Evolutionary conservation across 164 flowering plant genomes (phyloP), one percentile per base, ranked within the genome.

Genomic region (Berberis vulgaris): DNA sequence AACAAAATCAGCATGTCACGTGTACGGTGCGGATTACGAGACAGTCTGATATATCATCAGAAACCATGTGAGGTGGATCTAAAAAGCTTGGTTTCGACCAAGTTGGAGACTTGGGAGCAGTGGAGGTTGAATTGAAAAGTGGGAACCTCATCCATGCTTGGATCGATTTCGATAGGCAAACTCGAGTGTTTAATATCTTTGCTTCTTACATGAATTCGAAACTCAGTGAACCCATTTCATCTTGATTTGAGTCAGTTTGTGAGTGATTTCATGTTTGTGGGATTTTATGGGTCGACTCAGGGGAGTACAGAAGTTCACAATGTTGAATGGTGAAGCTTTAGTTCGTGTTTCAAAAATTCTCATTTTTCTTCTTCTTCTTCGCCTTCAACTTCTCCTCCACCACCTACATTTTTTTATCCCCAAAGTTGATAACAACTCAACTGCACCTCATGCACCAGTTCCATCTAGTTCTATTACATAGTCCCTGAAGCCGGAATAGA

Each of bases 241-340:
- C 64, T 94, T 2, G 88, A 84, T 71, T 79, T 91, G n/a, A 74
- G 56, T 62, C 77, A 67, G 65, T 82, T 71, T 61, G 78, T 87
- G 39, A 72, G 69, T 60, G 97, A 91, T 65, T 78, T 77, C 64
- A 83, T 86, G 90, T 94, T 67, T 66, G 96, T 94, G 1, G 97
- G 97, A 4, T 91, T 94, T 68, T 81, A 89, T 40, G 96, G 86
- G 39, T 89, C 97, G 12, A 91, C 97, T 8, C 99, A 94, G 69
- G 97, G 96, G 26, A 94, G 99, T 69, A 91, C 99, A 0, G 97
- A 94, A 73, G 71, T 70, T 49, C 99, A 91, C 70, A 84, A 73
- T 58, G 73, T 94, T 10, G 84, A 84, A 46, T 86, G 96, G 96
- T 94, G 97, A 97, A 94, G 93, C 65, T 94, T 94, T 69, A 77